Base-by-base conservation (phyloP, 2,329 filamentous ascomycete genomes). In the Metarhizium sp. region DNA sequence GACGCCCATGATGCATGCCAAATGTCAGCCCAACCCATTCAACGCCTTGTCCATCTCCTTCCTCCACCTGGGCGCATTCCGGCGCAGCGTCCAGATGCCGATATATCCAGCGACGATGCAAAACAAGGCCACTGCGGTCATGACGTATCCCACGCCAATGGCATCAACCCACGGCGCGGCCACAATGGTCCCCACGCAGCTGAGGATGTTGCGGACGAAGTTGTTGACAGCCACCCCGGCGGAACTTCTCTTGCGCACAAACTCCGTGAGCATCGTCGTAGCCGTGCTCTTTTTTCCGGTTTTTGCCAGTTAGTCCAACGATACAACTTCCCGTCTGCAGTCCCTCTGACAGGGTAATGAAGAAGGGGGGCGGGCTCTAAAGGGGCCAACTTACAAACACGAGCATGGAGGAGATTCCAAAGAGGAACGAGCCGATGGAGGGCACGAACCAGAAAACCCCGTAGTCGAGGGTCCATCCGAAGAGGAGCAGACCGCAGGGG, bases 221-320 rank as follows among this genome's bases (percentile, higher is more conserved):
- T 92, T 92, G 69, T 92, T 92, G 47, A 92, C 75, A 0, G 89
- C 90, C 3, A 92, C 87, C 1, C 88, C 88, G 11, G 81, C 81
- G 4, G 84, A 87, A 51, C 85, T 86, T 59, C 79, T 78, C 46
- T 81, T 78, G 14, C 87, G 87, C 77, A 92, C 86, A 65, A 92
- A 91, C 65, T 94, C 89, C 0, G 89, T 92, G 60, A 94, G 74
- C 87, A 94, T 91, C 0, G 90, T 94, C 0, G 88, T 91, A 0
- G 82, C 77, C 61, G 83, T 79, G 51, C 82, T 70, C 72, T 74
- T 16, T 25, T 25, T 25, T 25, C 1, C 25, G 3, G 3, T 4
- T 25, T 25, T 25, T 25, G 25, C 25, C 25, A 25, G 25, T 25
- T 25, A 25, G 25, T 25, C 25, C 25, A 25, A 1, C 25, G 25